Evolutionary conservation across 2,329 filamentous ascomycete genomes (phyloP).

Genomic region (Ophiostoma australiae): DNA sequence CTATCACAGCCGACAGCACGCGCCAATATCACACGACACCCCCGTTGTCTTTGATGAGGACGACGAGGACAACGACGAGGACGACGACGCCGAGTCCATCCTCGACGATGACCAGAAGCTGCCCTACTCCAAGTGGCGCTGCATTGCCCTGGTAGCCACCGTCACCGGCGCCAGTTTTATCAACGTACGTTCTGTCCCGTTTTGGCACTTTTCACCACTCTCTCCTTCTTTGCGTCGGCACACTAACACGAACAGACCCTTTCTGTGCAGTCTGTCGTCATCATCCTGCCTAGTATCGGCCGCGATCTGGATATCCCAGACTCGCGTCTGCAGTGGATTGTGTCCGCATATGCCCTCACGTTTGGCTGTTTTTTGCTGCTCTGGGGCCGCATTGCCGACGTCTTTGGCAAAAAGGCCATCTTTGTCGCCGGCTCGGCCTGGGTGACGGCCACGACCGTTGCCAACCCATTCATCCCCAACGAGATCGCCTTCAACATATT

Average conservation of each 20-base stretch:
- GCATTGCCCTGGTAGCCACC: conserved; percentile 51
- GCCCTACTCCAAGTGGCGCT: conserved; percentile 44
- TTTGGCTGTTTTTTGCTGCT: conserved; percentile 65
- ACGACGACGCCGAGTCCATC: conserved; percentile 16
- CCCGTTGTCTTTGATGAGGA: conserved; percentile 17
- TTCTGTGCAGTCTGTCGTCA: conserved; percentile 55
- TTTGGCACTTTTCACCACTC: neutral
- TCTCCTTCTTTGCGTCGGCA: neutral
- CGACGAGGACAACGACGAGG: conserved; percentile 18
- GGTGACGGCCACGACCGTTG: conserved; percentile 54
- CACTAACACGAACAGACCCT: conserved; percentile 33
- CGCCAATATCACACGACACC: conserved; percentile 21
- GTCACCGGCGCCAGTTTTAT: conserved; percentile 53
- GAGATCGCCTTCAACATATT: conserved; percentile 66
- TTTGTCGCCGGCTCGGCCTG: conserved; percentile 61
- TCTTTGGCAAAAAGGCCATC: conserved; percentile 61
- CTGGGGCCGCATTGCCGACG: conserved; percentile 63
- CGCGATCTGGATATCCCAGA: conserved; percentile 52
- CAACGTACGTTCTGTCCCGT: conserved; percentile 39
- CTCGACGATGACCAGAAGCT: conserved; percentile 24
- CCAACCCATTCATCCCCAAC: conserved; percentile 59
- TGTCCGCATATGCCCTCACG: conserved; percentile 60
- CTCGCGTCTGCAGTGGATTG: conserved; percentile 59
- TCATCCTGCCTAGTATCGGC: conserved; percentile 59
- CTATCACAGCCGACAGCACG: conserved; percentile 8